A percentile compares a stretch with the other conserved stretches of the same genome.
phyloP scores from a whole-genome alignment of 2,329 filamentous ascomycete genomes.

The Westerdykella sp. region DNA sequence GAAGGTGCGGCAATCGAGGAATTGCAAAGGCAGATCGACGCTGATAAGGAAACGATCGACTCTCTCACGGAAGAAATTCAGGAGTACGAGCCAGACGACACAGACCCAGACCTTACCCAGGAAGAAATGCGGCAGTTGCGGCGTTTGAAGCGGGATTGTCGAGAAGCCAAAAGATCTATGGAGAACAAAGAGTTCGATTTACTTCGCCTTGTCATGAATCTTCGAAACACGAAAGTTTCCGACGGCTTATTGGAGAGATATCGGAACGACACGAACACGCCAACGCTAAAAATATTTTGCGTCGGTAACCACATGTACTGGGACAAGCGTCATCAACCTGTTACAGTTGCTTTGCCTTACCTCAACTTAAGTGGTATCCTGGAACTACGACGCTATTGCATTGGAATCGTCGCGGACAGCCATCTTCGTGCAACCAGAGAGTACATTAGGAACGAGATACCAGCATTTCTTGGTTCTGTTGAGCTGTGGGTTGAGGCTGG shows the following conservation, averaged over 20 bases:
- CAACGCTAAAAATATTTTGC: conserved; percentile 38
- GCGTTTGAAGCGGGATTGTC: conserved; percentile 5
- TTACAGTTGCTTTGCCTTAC: conserved; percentile 20
- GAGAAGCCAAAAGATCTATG: conserved; percentile 4
- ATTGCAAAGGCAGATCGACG: conserved; percentile 4
- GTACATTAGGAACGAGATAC: conserved; percentile 41
- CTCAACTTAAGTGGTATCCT: conserved; percentile 42
- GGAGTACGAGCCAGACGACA: conserved; percentile 2
- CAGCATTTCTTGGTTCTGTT: conserved; percentile 38
- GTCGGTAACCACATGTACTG: conserved; percentile 44
- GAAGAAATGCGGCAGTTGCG: conserved; percentile 22
- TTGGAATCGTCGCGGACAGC: conserved; percentile 42
- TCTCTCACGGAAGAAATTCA: conserved; percentile 9
- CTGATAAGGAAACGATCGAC: conserved; percentile 3
- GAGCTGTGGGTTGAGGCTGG: conserved; percentile 44
- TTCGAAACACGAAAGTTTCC: conserved; percentile 36
- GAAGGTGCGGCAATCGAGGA: conserved; percentile 9
- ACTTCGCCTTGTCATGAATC: conserved; percentile 30
- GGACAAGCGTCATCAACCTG: conserved; percentile 27
- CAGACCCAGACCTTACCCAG: conserved; percentile 1
- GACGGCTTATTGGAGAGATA: conserved; percentile 27
- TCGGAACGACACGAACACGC: conserved; percentile 11
- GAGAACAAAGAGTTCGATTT: conserved; percentile 14
- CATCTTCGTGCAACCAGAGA: conserved; percentile 33
- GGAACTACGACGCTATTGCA: conserved; percentile 40